phyloP scores from a whole-genome alignment of 768 basidiomycete genomes.

The Leccinum arenicola region DNA sequence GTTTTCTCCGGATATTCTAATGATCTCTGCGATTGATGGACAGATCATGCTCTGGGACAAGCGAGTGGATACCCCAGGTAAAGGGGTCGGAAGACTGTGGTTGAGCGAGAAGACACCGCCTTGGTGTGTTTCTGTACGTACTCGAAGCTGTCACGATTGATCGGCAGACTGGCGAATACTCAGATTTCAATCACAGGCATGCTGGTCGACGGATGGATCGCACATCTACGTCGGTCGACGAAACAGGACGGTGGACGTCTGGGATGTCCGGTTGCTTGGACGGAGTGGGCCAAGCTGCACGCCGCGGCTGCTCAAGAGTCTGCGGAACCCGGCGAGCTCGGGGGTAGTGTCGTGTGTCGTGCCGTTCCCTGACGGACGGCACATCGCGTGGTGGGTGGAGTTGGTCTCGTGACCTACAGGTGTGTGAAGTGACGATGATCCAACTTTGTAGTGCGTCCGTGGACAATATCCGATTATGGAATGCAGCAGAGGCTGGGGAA shows the following conservation, averaged over 20 bases:
- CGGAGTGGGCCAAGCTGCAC: conserved; percentile 55
- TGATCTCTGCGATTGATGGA: conserved; percentile 91
- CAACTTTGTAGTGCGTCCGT: conserved; percentile 66
- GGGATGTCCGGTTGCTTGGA: conserved; percentile 88
- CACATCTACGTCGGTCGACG: conserved; percentile 90
- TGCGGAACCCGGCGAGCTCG: conserved; percentile 84
- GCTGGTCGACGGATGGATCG: conserved; percentile 87
- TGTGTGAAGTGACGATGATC: conserved; percentile 20
- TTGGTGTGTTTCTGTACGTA: conserved; percentile 90
- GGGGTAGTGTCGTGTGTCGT: conserved; percentile 91
- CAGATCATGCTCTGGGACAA: conserved; percentile 92
- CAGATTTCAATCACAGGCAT: conserved; percentile 58
- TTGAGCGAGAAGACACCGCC: conserved; percentile 91
- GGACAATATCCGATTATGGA: conserved; percentile 94
- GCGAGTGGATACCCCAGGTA: conserved; percentile 58
- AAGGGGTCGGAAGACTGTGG: conserved; percentile 81
- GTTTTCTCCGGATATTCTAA: conserved; percentile 78
- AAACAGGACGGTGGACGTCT: conserved; percentile 88
- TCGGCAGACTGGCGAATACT: background rate
- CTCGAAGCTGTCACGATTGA: conserved; percentile 5
- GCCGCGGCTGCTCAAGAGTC: conserved; percentile 77
- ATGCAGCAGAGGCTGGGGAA: conserved; percentile 75
- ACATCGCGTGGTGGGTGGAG: conserved; percentile 78
- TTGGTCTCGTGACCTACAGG: conserved; percentile 7
- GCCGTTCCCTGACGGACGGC: conserved; percentile 87